A percentile compares a stretch with the other conserved stretches of the same genome.
phyloP scores from a whole-genome alignment of 768 basidiomycete species.

The Dioszegia crocea region DNA sequence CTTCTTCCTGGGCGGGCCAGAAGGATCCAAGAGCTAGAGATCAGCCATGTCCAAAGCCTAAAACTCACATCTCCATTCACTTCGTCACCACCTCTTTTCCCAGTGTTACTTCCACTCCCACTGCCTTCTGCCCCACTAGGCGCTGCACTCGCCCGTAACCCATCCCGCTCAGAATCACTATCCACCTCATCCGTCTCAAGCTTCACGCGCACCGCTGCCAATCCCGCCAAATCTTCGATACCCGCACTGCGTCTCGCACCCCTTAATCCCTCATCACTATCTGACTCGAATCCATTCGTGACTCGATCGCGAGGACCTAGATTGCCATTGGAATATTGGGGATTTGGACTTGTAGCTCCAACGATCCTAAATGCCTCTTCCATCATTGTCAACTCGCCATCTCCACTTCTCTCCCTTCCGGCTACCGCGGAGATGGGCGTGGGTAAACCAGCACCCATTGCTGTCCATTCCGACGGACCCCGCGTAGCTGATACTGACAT shows the following conservation, averaged over 20 bases:
- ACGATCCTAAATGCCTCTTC: too few relatives aligned
- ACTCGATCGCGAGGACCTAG: too few relatives aligned
- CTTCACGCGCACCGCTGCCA: conserved; percentile 5
- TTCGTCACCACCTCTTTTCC: conserved; percentile 15
- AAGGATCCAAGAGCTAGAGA: conserved; percentile 23
- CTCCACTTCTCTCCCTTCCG: conserved; percentile 10
- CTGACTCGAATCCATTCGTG: background rate
- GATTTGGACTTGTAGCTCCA: too few relatives aligned
- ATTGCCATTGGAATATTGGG: too few relatives aligned
- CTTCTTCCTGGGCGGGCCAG: conserved; percentile 32
- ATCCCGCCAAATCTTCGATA: background rate
- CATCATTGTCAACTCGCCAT: too few relatives aligned
- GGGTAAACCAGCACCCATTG: background rate
- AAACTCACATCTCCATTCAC: conserved; percentile 32
- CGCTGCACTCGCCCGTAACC: background rate
- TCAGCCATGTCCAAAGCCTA: background rate
- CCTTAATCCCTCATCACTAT: background rate
- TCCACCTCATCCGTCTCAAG: conserved; percentile 29
- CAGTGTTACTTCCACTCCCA: conserved; percentile 11
- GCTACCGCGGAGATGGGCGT: background rate
- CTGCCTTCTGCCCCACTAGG: conserved; percentile 6
- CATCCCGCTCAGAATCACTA: conserved; percentile 6
- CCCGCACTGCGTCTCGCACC: background rate
- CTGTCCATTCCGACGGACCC: background rate
- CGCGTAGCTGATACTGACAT: background rate